Evolutionary conservation across 2,329 filamentous ascomycete genomes (phyloP).

Genomic region (Pyricularia sp.): DNA sequence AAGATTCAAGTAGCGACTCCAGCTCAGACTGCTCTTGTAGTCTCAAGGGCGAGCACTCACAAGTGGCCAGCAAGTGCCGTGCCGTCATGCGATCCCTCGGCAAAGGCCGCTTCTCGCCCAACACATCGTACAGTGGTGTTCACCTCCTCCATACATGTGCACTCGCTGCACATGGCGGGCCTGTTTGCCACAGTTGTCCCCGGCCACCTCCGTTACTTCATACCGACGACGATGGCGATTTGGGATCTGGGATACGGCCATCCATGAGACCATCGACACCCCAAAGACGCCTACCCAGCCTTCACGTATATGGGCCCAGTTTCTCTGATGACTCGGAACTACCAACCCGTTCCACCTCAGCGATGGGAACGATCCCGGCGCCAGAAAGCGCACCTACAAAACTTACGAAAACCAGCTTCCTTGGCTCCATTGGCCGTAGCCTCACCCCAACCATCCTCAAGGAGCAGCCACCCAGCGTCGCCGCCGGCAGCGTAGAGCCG

Average conservation of each 20-base stretch:
- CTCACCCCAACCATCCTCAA: not conserved
- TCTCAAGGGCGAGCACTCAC: not conserved
- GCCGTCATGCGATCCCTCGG: not conserved
- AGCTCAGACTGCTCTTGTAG: not conserved
- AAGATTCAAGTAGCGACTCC: conserved; percentile 25
- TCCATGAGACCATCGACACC: not conserved
- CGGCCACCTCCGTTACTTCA: not conserved
- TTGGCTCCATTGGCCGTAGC: not conserved
- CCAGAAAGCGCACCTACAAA: not conserved
- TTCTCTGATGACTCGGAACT: not conserved
- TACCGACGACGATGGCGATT: not conserved
- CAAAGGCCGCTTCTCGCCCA: not conserved
- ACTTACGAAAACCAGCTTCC: not conserved
- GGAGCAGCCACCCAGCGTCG: not conserved
- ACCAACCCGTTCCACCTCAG: not conserved
- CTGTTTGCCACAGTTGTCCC: not conserved
- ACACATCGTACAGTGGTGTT: not conserved
- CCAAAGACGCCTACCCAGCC: not conserved
- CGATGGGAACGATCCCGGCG: not conserved
- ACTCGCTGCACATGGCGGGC: not conserved
- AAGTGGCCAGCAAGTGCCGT: not conserved
- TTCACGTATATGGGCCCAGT: not conserved
- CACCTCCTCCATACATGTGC: not conserved
- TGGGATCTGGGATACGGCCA: not conserved
- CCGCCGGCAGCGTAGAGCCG: not conserved